These are phyloP conservation scores for Grosmannia penicillata DNA, from an alignment of 2,329 filamentous ascomycete genomes.

Conservation along the genomic window DNA sequence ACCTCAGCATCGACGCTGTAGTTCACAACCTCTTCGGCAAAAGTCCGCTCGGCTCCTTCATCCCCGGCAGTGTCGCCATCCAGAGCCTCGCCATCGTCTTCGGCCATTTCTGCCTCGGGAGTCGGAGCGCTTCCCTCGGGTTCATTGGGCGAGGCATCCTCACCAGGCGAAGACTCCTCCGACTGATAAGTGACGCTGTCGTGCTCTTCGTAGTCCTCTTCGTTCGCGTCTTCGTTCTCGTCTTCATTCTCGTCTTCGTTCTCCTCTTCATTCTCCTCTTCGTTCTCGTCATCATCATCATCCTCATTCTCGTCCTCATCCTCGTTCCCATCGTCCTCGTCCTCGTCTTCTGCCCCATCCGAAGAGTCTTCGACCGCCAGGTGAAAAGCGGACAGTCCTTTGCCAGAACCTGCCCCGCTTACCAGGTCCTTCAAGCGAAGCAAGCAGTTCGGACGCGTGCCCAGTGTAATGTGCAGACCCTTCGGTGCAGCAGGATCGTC, in stretches of 20 bases:
- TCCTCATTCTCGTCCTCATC: neutral
- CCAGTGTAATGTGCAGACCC: slow-evolving; percentile 10
- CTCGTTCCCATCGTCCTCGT: slow-evolving; percentile 8
- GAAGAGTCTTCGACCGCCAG: slow-evolving; percentile 5
- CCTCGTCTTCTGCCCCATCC: no score
- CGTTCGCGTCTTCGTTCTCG: slow-evolving; percentile 7
- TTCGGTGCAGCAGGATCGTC: slow-evolving; percentile 5
- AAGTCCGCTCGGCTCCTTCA: neutral
- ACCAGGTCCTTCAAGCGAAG: slow-evolving; percentile 11
- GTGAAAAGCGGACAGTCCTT: slow-evolving; percentile 10
- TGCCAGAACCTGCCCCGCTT: slow-evolving; percentile 9
- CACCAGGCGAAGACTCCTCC: slow-evolving; percentile 1
- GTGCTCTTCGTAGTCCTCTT: slow-evolving; percentile 6
- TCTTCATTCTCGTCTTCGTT: slow-evolving; percentile 1
- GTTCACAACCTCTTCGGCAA: neutral
- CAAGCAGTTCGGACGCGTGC: slow-evolving; percentile 11
- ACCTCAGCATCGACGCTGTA: neutral
- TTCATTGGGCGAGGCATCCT: slow-evolving; percentile 1
- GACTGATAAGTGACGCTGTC: neutral
- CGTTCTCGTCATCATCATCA: neutral
- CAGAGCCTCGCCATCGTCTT: neutral
- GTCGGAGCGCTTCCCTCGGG: slow-evolving; percentile 1
- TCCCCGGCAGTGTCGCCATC: neutral
- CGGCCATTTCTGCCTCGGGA: neutral
- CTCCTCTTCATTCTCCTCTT: slow-evolving; percentile 1